Evolutionary conservation across 169 alveolate genomes (phyloP).

Genomic region (Eimeria necatrix): DNA sequence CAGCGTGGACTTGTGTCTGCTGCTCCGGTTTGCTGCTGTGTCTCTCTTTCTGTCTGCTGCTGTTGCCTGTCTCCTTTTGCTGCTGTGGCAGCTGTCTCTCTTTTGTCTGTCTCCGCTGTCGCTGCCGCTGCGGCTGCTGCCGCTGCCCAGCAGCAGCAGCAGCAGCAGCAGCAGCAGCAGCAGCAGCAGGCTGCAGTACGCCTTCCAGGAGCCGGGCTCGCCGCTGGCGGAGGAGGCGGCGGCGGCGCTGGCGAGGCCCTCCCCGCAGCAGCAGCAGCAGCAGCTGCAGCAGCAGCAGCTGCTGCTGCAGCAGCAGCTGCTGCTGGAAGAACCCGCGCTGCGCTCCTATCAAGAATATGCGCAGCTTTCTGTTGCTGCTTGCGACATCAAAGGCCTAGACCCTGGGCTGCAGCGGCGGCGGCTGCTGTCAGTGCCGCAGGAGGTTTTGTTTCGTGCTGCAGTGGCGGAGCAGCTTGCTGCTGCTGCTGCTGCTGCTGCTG

Average conservation of each 20-base stretch:
- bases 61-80: neutral
- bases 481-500: too few species aligned
- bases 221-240: neutral
- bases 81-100: neutral
- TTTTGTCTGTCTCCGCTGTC: neutral
- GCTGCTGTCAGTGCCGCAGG: neutral
- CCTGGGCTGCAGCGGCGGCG: neutral
- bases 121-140: neutral
- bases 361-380: neutral
- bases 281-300: neutral
- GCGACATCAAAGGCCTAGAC: neutral
- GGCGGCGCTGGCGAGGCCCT: neutral
- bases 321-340: neutral
- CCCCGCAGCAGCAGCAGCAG: too few species aligned
- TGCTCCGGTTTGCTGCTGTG: neutral
- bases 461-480: neutral
- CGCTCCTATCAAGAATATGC: neutral
- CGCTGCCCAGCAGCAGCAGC: neutral
- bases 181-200: neutral
- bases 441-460: neutral
- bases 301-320: slow-evolving; percentile 2
- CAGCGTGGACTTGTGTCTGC: neutral
- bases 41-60: neutral
- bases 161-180: too few species aligned
- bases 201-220: too few species aligned